These are phyloP conservation scores for Pseudotulostoma volvatum DNA, from an alignment of 495 filamentous ascomycete species.

Conservation along the genomic window DNA sequence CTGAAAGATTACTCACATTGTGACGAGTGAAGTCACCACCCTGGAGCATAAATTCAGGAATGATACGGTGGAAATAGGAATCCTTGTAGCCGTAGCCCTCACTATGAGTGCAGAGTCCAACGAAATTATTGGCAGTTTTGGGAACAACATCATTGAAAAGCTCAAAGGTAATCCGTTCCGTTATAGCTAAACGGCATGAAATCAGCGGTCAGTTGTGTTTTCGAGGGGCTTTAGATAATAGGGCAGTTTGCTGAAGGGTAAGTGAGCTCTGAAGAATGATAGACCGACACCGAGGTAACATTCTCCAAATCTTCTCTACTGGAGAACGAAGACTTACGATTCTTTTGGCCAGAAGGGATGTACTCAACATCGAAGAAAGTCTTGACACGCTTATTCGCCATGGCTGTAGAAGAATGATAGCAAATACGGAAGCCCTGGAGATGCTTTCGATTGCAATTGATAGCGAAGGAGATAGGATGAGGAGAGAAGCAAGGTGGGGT, in stretches of 20 bases:
- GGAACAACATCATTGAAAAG: conserved; percentile 80
- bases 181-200: conserved; percentile 37
- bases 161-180: conserved; percentile 72
- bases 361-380: conserved; percentile 50
- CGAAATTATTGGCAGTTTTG: conserved; percentile 94
- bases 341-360: conserved; percentile 26
- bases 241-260: conserved; percentile 8
- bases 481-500: conserved; percentile 14
- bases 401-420: conserved; percentile 48
- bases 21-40: conserved; percentile 93
- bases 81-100: conserved; percentile 84
- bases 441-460: conserved; percentile 27
- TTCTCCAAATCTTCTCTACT: no score
- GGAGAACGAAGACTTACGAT: background rate
- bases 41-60: conserved; percentile 98
- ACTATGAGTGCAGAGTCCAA: conserved; percentile 78
- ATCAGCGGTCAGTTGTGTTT: background rate
- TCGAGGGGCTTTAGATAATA: conserved; percentile 1
- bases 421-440: conserved; percentile 32
- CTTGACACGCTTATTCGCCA: conserved; percentile 43
- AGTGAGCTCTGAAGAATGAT: background rate
- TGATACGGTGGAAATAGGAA: conserved; percentile 86
- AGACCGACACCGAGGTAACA: no score
- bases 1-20: no score
- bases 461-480: conserved; percentile 24